Conservation (phyloP, 345 rosid genomes). For the Aegle marmelos region DNA sequence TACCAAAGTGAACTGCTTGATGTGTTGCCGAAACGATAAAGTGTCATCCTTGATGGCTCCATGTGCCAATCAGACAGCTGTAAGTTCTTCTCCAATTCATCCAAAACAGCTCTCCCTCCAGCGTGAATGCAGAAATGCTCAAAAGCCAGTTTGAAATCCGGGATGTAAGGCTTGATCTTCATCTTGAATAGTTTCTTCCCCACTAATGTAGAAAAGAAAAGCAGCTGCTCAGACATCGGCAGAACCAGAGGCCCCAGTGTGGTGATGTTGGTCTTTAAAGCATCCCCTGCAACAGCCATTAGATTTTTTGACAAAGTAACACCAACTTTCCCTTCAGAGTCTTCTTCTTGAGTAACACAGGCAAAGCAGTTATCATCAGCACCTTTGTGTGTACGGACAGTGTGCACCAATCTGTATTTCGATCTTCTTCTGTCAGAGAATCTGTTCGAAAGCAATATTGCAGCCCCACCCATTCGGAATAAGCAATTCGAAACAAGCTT, state of each 20-base stretch:
- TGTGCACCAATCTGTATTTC: slow-evolving; percentile 49
- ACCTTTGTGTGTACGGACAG: slow-evolving; percentile 54
- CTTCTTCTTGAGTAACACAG: slow-evolving; percentile 57
- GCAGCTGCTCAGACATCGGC: slow-evolving; percentile 56
- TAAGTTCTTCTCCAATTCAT: slow-evolving; percentile 62
- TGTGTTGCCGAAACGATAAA: slow-evolving; percentile 56
- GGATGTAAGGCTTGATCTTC: slow-evolving; percentile 59
- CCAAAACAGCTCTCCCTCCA: slow-evolving; percentile 59
- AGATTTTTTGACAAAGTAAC: slow-evolving; percentile 50
- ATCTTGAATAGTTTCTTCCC: slow-evolving; percentile 45
- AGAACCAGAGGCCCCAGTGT: slow-evolving; percentile 54
- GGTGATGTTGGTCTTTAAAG: slow-evolving; percentile 62
- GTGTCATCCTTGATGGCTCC: slow-evolving; percentile 62
- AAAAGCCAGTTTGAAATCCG: slow-evolving; percentile 63
- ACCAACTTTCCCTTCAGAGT: slow-evolving; percentile 42
- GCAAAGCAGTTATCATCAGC: slow-evolving; percentile 54
- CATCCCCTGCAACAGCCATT: slow-evolving; percentile 61
- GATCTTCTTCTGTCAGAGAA: slow-evolving; percentile 44
- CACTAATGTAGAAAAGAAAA: slow-evolving; percentile 48
- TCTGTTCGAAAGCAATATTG: slow-evolving; percentile 50
- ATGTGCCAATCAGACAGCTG: slow-evolving; percentile 53
- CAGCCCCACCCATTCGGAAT: slow-evolving; percentile 62
- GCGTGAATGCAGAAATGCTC: slow-evolving; percentile 62
- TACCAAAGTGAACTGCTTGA: slow-evolving; percentile 61
- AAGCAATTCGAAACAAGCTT: slow-evolving; percentile 59